Evolutionary conservation across 202 grass and related monocot genomes (phyloP), one percentile per base, ranked within the genome.

Genomic region (Panicum virgatum): DNA sequence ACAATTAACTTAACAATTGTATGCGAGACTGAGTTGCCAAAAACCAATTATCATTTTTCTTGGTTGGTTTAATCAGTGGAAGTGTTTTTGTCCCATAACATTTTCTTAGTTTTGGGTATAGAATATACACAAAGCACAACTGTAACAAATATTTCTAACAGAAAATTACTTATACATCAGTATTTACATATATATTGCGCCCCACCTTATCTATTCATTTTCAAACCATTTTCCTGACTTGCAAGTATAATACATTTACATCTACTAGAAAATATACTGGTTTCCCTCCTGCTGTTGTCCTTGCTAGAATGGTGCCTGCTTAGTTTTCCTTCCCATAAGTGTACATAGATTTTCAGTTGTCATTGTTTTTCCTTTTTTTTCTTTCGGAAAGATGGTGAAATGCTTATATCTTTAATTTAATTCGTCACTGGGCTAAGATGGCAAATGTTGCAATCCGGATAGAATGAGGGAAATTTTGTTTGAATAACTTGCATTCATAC

Each of bases 21-120:
- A 80, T 69, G 36, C 75, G 36, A 76, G 51, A 27, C 56, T 39
- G 60, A 84, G 45, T 71, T 83, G 26, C 25, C 45, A 78, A 82
- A 27, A 27, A 56, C 36, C 20, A 73, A 25, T 2, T 42, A 46
- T 66, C 16, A 2, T 74, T 42, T 80, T 54, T 54, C 56, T 45
- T 57, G 19, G 34, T 71, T 52, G 69, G 62, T 10, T 43, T 77
- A 20, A 29, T 52, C 18, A 61, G 60, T 48, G 50, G 32, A 75
- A 78, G 42, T 67, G 43, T 39, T 65, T 47, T 59, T 71, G 43
- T 66, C 46, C 39, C 70, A 38, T 75, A n/a, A 37, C 39, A 48
- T 74, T 53, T 61, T 52, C 43, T 75, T 66, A 66, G 25, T 85
- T 74, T 36, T 13, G 32, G 34, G 25, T 42, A 56, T 72, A 66